phyloP scores from a whole-genome alignment of 306 rosid genomes.

The Prinsepia uniflora region DNA sequence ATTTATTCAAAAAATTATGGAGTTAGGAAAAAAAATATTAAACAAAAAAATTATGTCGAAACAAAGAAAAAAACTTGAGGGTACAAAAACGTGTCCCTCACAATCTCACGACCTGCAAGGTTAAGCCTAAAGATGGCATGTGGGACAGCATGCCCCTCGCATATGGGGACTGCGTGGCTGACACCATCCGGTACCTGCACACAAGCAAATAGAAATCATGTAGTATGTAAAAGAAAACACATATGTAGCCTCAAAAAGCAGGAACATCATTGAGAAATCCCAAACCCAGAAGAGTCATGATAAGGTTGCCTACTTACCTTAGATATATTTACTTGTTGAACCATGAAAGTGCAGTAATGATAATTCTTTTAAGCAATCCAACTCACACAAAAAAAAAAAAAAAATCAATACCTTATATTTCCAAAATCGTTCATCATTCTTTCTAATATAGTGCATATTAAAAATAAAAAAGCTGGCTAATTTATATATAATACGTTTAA shows the following conservation, averaged over 20 bases:
- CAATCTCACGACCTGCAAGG: slow-evolving; percentile 87
- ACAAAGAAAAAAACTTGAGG: too few relatives aligned
- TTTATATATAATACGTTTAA: too few relatives aligned
- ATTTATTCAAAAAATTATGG: too few relatives aligned
- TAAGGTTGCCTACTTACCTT: neutral
- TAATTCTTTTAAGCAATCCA: neutral
- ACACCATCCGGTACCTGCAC: slow-evolving; percentile 39
- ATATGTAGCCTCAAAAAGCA: neutral
- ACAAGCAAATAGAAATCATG: slow-evolving; percentile 1
- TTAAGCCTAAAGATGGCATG: slow-evolving; percentile 60
- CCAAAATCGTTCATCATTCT: neutral
- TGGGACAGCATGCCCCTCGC: slow-evolving; percentile 6
- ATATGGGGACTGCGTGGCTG: slow-evolving; percentile 36
- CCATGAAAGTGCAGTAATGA: neutral
- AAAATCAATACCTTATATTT: neutral
- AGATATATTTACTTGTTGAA: neutral
- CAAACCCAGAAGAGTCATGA: neutral
- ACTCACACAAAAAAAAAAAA: too few relatives aligned
- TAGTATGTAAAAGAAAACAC: neutral
- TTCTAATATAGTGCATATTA: neutral
- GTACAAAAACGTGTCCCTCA: slow-evolving; percentile 44
- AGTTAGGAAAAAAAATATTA: too few relatives aligned
- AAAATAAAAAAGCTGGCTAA: too few relatives aligned
- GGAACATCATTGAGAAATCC: neutral
- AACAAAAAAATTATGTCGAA: too few relatives aligned